Percentiles rank a stretch among this genome's conserved stretches.
Conservation (phyloP, 805 yeast genomes). For the Starmerella bombi region DNA sequence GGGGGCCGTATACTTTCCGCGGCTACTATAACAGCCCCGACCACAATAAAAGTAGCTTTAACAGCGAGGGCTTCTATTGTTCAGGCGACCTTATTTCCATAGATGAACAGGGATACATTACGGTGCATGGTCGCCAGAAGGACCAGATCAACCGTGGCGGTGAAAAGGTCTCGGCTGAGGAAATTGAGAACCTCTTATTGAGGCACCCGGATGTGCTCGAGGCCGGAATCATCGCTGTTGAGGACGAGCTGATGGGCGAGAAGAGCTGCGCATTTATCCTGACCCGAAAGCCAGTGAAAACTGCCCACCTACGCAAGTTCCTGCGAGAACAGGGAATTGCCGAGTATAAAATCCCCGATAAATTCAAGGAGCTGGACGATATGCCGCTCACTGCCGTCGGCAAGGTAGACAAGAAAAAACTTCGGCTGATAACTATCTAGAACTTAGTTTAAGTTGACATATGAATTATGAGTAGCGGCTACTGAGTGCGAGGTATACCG, state of each 20-base stretch:
- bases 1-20: constrained; percentile 16
- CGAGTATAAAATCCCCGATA: constrained; percentile 15
- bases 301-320: constrained; percentile 8
- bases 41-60: constrained; percentile 12
- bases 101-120: constrained; percentile 9
- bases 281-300: constrained; percentile 8
- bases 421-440: constrained; percentile 1
- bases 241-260: constrained; percentile 15
- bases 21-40: constrained; percentile 15
- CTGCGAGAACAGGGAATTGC: constrained; percentile 16
- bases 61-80: constrained; percentile 13
- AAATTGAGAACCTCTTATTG: constrained; percentile 14
- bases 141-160: constrained; percentile 18
- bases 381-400: constrained; percentile 16
- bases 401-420: constrained; percentile 12
- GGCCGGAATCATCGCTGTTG: constrained; percentile 14
- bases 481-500: no score
- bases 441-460: not conserved
- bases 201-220: constrained; percentile 12
- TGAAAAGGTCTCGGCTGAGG: constrained; percentile 12
- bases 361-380: constrained; percentile 7
- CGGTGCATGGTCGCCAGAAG: constrained; percentile 15
- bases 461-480: no score
- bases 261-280: constrained; percentile 14
- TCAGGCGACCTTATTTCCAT: constrained; percentile 14